Conservation (phyloP, 1,284 basidiomycete species). For the Cryptococcus maquisensis region DNA sequence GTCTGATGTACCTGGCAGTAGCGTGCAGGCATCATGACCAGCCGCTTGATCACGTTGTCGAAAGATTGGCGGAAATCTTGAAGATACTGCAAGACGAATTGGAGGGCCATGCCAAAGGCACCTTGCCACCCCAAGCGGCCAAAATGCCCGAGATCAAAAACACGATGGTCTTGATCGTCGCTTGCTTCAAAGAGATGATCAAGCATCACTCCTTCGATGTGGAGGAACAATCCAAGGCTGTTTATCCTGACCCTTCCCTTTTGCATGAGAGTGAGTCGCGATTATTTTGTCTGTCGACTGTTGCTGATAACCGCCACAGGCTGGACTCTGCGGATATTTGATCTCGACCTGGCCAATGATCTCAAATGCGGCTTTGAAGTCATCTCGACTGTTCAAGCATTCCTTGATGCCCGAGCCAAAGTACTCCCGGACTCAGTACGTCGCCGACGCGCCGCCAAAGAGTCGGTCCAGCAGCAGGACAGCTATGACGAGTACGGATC, state of each 20-base stretch:
- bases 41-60: conserved; percentile 57
- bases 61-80: conserved; percentile 67
- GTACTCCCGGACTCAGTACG: conserved; percentile 55
- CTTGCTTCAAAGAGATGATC: conserved; percentile 61
- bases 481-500: conserved; percentile 63
- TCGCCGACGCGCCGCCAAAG: conserved; percentile 37
- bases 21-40: conserved; percentile 62
- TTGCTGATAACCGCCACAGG: conserved; percentile 45
- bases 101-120: conserved; percentile 14
- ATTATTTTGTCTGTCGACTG: not conserved
- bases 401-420: conserved; percentile 59
- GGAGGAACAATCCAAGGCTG: conserved; percentile 20
- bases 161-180: conserved; percentile 56
- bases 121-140: conserved; percentile 13
- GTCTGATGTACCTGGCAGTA: conserved; percentile 69
- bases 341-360: conserved; percentile 54
- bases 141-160: conserved; percentile 39
- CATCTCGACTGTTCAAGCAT: conserved; percentile 59
- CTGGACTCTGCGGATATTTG: conserved; percentile 62
- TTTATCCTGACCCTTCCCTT: conserved; percentile 65
- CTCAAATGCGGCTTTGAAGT: conserved; percentile 58
- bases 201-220: conserved; percentile 53
- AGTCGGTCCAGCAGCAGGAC: conserved; percentile 55
- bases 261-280: conserved; percentile 58
- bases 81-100: conserved; percentile 60